Evolutionary conservation across 805 yeast species (phyloP), one percentile per base, ranked within the genome.

Genomic region (Kregervanrija fluxuum): DNA sequence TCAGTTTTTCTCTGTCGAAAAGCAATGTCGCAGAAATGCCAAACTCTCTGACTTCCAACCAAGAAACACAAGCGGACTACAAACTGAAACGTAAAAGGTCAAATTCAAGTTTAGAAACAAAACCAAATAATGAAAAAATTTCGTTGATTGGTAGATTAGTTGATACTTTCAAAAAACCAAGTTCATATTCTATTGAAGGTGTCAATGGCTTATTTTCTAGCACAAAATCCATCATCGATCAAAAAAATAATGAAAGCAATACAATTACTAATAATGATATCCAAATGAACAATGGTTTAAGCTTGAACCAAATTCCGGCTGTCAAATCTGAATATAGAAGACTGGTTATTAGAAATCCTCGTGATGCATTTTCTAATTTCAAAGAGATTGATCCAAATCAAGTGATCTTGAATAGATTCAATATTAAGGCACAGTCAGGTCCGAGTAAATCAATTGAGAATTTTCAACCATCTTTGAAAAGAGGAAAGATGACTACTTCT

Each of bases 141-240:
- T 46, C 50, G 6, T 33, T 43, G 8, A 38, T 48, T 35, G 48
- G 51, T 13, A 36, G 40, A 12, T 37, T 44, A 15, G 49, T 46
- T n/a, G 47, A 52, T 37, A 46, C 63, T 14, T 51, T 55, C 33
- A 53, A 54, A 37, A 36, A 44, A 11, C 52, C 56, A 42, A 45
- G 52, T 32, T 50, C 50, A 34, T 50, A 51, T 41, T 47, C 57
- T 2, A 35, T 54, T 34, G 67, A 61, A 40, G 50, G 45, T 28
- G 56, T 60, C 4, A 39, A 57, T n/a, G 68, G 68, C 1, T 52
- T 64, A 12, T 63, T 64, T 37, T 54, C 68, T 4, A 47, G 54
- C 12, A 48, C 54, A 4, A 37, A 39, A 32, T 37, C 46, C 5
- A 14, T 17, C 3, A 28, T 28, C 17, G 14, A 22, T 30, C 30